phyloP scores from a whole-genome alignment of 202 grass and related monocot species.

The Eragrostis tef region DNA sequence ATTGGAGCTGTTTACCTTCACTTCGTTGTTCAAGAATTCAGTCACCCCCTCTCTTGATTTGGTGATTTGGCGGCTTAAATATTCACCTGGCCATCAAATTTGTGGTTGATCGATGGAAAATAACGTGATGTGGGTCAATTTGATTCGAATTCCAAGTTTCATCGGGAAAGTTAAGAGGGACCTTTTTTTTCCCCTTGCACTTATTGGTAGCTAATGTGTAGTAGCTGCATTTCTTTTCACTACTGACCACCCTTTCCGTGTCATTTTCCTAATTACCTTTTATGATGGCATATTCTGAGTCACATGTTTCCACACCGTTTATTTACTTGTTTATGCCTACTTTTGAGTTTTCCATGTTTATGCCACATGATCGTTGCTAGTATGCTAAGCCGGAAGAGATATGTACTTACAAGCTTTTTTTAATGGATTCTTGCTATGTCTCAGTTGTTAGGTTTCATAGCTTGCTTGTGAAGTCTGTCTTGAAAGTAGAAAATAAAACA shows the following conservation, averaged over 20 bases:
- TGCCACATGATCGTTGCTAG: conserved; percentile 23
- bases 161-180: not conserved
- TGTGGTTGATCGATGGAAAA: conserved; percentile 1
- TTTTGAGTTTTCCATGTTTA: conserved; percentile 26
- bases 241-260: conserved; percentile 8
- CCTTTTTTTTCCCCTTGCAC: not conserved
- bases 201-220: not conserved
- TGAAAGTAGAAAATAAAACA: conserved; percentile 20
- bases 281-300: conserved; percentile 34
- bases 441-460: conserved; percentile 25
- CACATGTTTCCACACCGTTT: conserved; percentile 11
- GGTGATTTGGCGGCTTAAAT: not conserved
- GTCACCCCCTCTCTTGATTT: not conserved
- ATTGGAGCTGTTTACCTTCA: conserved; percentile 32
- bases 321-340: conserved; percentile 32
- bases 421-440: conserved; percentile 29
- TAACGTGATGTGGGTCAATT: not conserved
- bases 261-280: conserved; percentile 42
- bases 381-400: conserved; percentile 13
- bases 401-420: not conserved
- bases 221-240: conserved; percentile 12
- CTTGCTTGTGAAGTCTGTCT: not conserved
- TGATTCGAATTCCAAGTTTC: not conserved
- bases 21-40: not conserved
- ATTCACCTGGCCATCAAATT: conserved; percentile 9